Evolutionary conservation across 441 rosid species (phyloP).

Genomic region (Gossypium davidsonii): DNA sequence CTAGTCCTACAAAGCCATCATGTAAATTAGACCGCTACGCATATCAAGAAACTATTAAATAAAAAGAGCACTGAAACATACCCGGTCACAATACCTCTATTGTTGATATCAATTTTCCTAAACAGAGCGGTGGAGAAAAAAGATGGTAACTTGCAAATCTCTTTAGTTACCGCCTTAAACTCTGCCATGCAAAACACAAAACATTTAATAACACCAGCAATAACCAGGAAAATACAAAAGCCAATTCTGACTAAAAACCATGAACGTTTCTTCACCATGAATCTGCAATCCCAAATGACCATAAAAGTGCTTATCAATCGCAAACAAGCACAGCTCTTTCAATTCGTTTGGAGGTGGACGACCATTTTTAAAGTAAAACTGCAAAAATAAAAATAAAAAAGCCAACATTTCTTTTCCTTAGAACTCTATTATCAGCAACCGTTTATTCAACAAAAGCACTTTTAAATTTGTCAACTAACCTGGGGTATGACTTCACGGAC

Average conservation of each 20-base stretch:
- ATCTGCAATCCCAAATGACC: slow-evolving; percentile 44
- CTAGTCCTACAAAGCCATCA: neutral
- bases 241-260: neutral
- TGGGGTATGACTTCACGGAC: slow-evolving; percentile 52
- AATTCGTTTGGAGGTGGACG: slow-evolving; percentile 50
- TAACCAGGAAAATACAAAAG: neutral
- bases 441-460: neutral
- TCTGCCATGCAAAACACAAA: slow-evolving; percentile 27
- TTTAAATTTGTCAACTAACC: slow-evolving; percentile 22
- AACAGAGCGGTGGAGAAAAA: slow-evolving; percentile 52
- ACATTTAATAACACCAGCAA: slow-evolving; percentile 14
- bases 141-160: slow-evolving; percentile 62
- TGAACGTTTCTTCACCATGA: slow-evolving; percentile 34
- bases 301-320: slow-evolving; percentile 40
- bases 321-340: slow-evolving; percentile 42
- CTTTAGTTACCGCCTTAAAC: slow-evolving; percentile 48
- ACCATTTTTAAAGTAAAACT: slow-evolving; percentile 62
- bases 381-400: slow-evolving; percentile 10
- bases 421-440: neutral
- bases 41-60: neutral
- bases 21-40: neutral
- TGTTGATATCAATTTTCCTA: slow-evolving; percentile 42
- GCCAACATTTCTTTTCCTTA: neutral
- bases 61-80: slow-evolving; percentile 13
- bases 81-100: slow-evolving; percentile 48